Base-by-base conservation (phyloP, 352 stramenopile species). In the Phytophthora multivora region DNA sequence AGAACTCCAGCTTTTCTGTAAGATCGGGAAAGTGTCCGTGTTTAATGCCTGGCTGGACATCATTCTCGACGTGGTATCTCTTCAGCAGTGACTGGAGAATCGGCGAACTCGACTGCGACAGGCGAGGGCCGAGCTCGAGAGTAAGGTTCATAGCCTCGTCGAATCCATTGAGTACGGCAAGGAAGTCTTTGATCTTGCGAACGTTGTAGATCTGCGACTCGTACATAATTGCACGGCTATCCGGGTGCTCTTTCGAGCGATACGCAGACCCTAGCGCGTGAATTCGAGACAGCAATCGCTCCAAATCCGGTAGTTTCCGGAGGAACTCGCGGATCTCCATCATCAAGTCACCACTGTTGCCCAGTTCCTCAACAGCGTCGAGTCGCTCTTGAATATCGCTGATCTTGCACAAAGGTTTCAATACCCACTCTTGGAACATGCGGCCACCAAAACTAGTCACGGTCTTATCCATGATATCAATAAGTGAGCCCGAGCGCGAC, bases 191-290 rank as follows among this genome's bases (percentile, higher is more conserved):
- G 38, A 99, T 98, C 74, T 99, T 99, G 46, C 96, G 91, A 58
- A 96, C 96, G 51, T 98, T 99, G 83, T 99, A 99, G 53, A 91
- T 97, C 49, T 86, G 89, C 15, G 75, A 86, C 69, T 99, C 98
- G 73, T 99, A 99, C 76, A 99, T 96, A 50, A 99, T 93, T 36
- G 97, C 97, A 30, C 97, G 84, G 45, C 94, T 97, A 66, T 98
- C 96, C 0, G 97, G 97, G 73, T 99, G 97, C 53, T 94, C 76
- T 21, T 79, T 68, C 0, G 83, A 90, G 23, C 91, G 80, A 57
- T 97, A 65, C 36, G 77, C 69, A 25, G 87, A 96, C 12, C 97
- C 96, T 65, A 99, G 95, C 25, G 94, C 95, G 62, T 99, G 97
- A 35, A 99, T 93, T 41, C 97, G 90, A 38, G 91, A 95, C 7